Conservation (phyloP, 164 flowering plant species). For the Paratinospora sagittata region DNA sequence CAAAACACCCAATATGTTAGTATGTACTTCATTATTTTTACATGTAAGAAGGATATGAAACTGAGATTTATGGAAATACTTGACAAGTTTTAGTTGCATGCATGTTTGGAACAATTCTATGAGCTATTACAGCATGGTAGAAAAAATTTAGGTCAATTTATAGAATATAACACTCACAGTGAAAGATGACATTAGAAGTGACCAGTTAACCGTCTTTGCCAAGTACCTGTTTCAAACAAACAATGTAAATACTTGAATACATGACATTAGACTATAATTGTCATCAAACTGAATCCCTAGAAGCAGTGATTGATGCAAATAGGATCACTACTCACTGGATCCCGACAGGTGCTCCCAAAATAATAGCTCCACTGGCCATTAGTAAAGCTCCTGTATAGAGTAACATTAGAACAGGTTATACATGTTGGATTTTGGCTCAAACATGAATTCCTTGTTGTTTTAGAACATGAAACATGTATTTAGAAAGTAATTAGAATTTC, state of each 20-base stretch:
- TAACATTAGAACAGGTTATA: neutral
- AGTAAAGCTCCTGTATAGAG: constrained; percentile 59
- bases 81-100: neutral
- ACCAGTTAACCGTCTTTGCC: constrained; percentile 62
- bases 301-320: neutral
- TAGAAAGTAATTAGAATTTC: no score
- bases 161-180: constrained; percentile 46
- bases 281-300: neutral
- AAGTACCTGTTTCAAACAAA: constrained; percentile 42
- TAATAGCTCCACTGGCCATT: constrained; percentile 74
- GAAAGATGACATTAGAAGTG: constrained; percentile 74
- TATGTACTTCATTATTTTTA: constrained; percentile 8
- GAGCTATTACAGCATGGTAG: neutral
- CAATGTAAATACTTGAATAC: constrained; percentile 5
- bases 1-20: constrained; percentile 9
- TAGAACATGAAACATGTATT: no score
- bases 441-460: no score
- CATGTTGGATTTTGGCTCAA: no score
- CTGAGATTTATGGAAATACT: neutral
- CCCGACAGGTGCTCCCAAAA: constrained; percentile 80
- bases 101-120: neutral
- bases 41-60: neutral
- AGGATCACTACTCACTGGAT: constrained; percentile 58
- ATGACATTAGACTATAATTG: neutral
- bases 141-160: neutral